Percentiles rank a stretch among this genome's conserved stretches.
Evolutionary conservation across 345 rosid species (phyloP).

Genomic region (Arabis alpina): DNA sequence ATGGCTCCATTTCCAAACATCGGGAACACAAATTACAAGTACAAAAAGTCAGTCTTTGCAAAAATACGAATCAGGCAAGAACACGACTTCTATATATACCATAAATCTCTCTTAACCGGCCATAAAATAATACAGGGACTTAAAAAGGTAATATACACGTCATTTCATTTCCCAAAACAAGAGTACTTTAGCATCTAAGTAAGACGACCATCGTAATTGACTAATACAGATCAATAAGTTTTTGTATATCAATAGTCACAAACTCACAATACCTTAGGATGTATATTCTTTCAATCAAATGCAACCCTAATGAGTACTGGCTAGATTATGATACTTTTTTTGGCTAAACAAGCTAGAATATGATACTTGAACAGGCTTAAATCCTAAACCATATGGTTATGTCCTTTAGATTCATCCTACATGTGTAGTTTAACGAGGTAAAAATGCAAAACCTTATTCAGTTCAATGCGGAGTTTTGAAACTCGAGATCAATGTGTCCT

Average conservation of each 20-base stretch:
- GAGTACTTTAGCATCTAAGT: not conserved
- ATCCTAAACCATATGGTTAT: slow-evolving; percentile 4
- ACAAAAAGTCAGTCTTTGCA: slow-evolving; percentile 18
- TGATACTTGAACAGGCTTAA: not conserved
- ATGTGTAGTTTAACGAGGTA: not conserved
- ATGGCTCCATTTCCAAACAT: slow-evolving; percentile 24
- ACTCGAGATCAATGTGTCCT: not conserved
- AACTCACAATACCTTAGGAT: not conserved
- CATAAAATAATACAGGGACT: not conserved
- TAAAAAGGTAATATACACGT: not conserved
- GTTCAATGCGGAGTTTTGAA: not conserved
- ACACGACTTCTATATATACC: slow-evolving; percentile 3
- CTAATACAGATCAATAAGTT: no score
- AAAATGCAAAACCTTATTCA: not conserved
- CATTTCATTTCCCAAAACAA: slow-evolving; percentile 22
- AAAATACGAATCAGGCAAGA: slow-evolving; percentile 20
- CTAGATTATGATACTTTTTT: slow-evolving; percentile 21
- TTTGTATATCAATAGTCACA: slow-evolving; percentile 16
- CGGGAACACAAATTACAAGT: slow-evolving; percentile 35
- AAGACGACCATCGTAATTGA: not conserved
- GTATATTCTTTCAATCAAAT: slow-evolving; percentile 4
- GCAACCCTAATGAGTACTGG: slow-evolving; percentile 11
- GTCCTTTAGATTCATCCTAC: not conserved
- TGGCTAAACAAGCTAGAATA: no score
- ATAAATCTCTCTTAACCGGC: slow-evolving; percentile 1